A percentile compares a stretch with the other conserved stretches of the same genome.
phyloP scores from a whole-genome alignment of 306 rosid genomes.

The Cyamopsis tetragonoloba region DNA sequence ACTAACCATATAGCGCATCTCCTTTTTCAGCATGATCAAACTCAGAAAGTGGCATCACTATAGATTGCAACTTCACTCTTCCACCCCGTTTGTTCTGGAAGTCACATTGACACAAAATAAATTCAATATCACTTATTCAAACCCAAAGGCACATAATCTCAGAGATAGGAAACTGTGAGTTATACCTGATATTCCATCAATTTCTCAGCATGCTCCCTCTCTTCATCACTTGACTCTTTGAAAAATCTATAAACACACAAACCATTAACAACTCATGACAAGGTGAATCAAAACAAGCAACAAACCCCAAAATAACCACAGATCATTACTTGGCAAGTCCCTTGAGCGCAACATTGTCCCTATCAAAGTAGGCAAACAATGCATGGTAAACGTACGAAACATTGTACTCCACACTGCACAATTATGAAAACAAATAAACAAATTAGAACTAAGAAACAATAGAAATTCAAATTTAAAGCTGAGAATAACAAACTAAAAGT shows the following conservation, averaged over 20 bases:
- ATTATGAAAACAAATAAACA: not conserved
- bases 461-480: too few relatives aligned
- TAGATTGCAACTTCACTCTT: conserved; percentile 58
- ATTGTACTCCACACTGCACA: conserved; percentile 83
- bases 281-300: not conserved
- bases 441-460: not conserved
- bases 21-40: conserved; percentile 52
- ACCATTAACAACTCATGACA: not conserved
- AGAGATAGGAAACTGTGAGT: not conserved
- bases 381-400: conserved; percentile 85
- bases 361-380: conserved; percentile 77
- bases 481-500: too few relatives aligned
- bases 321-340: conserved; percentile 73
- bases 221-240: conserved; percentile 82
- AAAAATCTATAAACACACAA: conserved; percentile 46
- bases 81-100: conserved; percentile 78
- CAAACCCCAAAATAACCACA: not conserved
- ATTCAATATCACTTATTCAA: not conserved
- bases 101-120: not conserved
- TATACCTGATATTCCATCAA: conserved; percentile 80
- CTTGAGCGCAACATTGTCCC: conserved; percentile 89
- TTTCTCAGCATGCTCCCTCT: conserved; percentile 85
- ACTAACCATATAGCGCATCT: conserved; percentile 65
- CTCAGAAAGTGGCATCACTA: conserved; percentile 55
- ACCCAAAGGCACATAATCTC: not conserved